These are phyloP conservation scores for Inonotus obliquus DNA, from an alignment of 1,284 basidiomycete species.

Conservation along the genomic window DNA sequence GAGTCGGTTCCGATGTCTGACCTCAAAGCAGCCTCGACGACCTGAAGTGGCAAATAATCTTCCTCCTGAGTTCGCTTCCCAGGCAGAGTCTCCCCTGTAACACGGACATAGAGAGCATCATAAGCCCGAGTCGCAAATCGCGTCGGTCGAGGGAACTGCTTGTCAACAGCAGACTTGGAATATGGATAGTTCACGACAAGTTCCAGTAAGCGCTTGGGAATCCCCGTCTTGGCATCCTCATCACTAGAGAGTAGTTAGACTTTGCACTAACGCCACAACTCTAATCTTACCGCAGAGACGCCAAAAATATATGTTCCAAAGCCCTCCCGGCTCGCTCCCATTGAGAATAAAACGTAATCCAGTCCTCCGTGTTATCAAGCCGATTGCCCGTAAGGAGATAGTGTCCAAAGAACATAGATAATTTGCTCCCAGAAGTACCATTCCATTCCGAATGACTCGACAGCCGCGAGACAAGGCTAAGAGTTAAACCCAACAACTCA, in stretches of 20 bases:
- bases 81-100: slow-evolving; percentile 48
- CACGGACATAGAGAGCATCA: slow-evolving; percentile 58
- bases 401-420: slow-evolving; percentile 65
- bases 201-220: slow-evolving; percentile 67
- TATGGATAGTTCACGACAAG: slow-evolving; percentile 67
- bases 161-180: slow-evolving; percentile 31
- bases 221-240: slow-evolving; percentile 46
- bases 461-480: slow-evolving; percentile 60
- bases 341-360: slow-evolving; percentile 57
- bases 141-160: slow-evolving; percentile 45
- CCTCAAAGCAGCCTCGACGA: slow-evolving; percentile 58
- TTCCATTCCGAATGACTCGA: slow-evolving; percentile 67
- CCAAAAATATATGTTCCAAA: slow-evolving; percentile 68
- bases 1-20: slow-evolving; percentile 30
- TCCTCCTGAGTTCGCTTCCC: slow-evolving; percentile 31
- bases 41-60: slow-evolving; percentile 48
- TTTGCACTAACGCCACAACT: slow-evolving; percentile 12
- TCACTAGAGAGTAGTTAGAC: slow-evolving; percentile 38
- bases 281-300: slow-evolving; percentile 53
- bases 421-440: slow-evolving; percentile 67
- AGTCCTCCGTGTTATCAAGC: slow-evolving; percentile 46
- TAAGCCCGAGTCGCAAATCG: slow-evolving; percentile 60
- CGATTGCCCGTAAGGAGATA: slow-evolving; percentile 56
- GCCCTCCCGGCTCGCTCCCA: slow-evolving; percentile 69
- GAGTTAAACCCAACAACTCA: slow-evolving; percentile 48